phyloP scores from a whole-genome alignment of 441 rosid genomes.

The Populus hybrid region DNA sequence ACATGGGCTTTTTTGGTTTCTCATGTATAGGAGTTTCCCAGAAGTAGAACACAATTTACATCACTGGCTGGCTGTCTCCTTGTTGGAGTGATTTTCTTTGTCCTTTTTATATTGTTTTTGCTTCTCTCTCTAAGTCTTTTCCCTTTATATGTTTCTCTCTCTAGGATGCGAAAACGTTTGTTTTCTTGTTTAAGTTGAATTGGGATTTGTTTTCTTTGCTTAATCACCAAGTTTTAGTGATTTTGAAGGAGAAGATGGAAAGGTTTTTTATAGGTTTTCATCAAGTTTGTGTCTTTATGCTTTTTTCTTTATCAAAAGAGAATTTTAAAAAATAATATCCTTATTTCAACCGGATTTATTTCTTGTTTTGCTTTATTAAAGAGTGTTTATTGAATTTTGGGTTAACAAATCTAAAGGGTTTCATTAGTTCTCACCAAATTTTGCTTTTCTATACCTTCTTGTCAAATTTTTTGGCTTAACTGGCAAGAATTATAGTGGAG shows the following conservation, averaged over 20 bases:
- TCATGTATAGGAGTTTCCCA: conserved; percentile 21
- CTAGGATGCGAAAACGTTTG: neutral
- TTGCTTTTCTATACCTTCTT: too few species aligned
- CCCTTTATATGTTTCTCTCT: neutral
- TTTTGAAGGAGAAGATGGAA: neutral
- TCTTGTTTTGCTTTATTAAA: neutral
- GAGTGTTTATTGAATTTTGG: too few species aligned
- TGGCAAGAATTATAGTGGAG: neutral
- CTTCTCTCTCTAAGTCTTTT: neutral
- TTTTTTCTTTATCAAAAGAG: neutral
- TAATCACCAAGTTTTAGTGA: neutral
- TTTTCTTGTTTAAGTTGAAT: neutral
- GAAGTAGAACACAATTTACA: neutral
- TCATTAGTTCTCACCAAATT: too few species aligned
- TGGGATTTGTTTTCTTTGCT: conserved; percentile 11
- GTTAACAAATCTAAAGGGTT: too few species aligned
- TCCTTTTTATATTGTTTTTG: neutral
- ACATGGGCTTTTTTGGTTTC: conserved; percentile 37
- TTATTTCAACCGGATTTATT: conserved; percentile 1
- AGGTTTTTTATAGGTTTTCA: conserved; percentile 5
- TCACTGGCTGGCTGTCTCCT: too few species aligned
- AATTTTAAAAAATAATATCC: neutral
- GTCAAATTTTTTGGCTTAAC: too few species aligned
- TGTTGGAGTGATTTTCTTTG: neutral
- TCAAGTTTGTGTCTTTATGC: conserved; percentile 2